Evolutionary conservation across 345 rosid species (phyloP), one percentile per base, ranked within the genome.

Genomic region (Dimocarpus longan): DNA sequence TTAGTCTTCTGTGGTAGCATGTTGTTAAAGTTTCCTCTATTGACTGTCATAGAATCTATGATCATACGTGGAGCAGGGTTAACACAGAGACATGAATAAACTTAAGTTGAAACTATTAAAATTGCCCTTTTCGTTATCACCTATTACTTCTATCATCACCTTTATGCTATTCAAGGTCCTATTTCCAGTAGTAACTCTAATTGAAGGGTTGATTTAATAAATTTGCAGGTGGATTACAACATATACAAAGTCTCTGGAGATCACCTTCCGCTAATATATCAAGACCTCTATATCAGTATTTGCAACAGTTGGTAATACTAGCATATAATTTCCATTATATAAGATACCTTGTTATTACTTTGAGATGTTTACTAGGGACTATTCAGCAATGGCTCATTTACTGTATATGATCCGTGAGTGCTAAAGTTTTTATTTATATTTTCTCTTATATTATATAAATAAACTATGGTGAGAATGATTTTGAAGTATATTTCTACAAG

Each of bases 221-320:
- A 42, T 71, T 79, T 85, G 80, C 86, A 89, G 89, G 89, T 66
- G 87, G 81, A 70, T 50, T 82, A 66, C 76, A 85, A 60, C 81
- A 52, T 70, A 63, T 83, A 44, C 87, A 78, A 76, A 80, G 88
- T 62, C 77, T 89, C 15, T 77, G 87, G 91, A 86, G 73, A 71
- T 81, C 88, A 46, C 82, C 86, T 57, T 75, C 86, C 39, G 37
- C 84, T 4, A 75, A 69, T 64, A 46, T 84, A 66, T 64, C 91
- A 24, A 85, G 87, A 64, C 89, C 97, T 44, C 79, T 86, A 48
- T 89, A 88, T 85, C 94, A 87, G 81, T 88, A 88, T 90, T 83
- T 91, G 68, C 97, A 92, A 57, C 87, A 86, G 74, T 65, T 84
- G 92, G 97, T 94, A 88, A 86, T 82, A 73, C 78, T 73, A 19